Evolutionary conservation across 2,329 filamentous ascomycete species (phyloP), one percentile per base, ranked within the genome.

Genomic region (Aureobasidium namibiae): DNA sequence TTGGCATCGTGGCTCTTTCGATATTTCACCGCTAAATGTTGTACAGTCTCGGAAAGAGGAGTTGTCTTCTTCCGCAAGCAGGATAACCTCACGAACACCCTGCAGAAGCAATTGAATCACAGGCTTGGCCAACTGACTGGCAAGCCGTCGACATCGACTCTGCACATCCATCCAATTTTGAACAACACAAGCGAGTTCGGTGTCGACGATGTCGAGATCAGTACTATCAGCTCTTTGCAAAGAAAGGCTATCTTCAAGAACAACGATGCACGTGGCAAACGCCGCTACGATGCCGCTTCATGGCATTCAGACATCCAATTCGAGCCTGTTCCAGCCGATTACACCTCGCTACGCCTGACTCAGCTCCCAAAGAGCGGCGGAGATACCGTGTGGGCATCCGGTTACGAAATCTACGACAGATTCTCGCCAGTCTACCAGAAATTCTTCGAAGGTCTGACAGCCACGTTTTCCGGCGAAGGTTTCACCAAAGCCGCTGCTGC

Each of bases 161-260:
- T 86, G 10, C 83, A 86, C 66, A 82, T 85, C 45, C 83, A 86
- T 64, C 83, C 83, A 0, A 68, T 86, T 29, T 66, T 73, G 16
- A 74, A 75, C 63, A 66, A 75, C 72, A 70, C 82, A n/a, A 67
- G 67, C 61, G 71, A 74, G 62, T 71, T 72, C 24, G 72, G 73
- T 58, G 69, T 65, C 13, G 66, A 67, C 11, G 73, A 74, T 60
- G 67, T 69, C 45, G 66, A 75, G 48, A 74, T 75, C 60, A 72
- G 68, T 48, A 72, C 73, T 31, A 75, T 75, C 60, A 71, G 67
- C 56, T 72, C 70, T 26, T 67, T 69, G 39, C 70, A 72, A 1
- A 63, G 64, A 18, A 71, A 71, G 64, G 67, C 71, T 52, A 67
- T 71, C 33, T 70, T 67, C 58, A 73, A 61, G 69, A 67, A 65